Base-by-base conservation (phyloP, 805 yeast genomes). In the Candida oleophila region DNA sequence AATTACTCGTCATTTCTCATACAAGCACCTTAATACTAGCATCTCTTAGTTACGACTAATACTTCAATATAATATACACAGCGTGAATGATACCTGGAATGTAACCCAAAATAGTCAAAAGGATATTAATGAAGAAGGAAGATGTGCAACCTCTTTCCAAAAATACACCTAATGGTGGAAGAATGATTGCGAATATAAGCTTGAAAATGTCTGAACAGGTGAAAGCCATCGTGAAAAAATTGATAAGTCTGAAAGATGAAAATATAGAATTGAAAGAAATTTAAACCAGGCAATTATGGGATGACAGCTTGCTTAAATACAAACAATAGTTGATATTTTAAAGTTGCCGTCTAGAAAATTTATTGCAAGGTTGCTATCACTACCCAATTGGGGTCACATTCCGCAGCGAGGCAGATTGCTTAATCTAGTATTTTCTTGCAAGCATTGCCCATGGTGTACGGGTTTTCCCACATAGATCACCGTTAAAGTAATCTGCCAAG, bases 11-110 rank as follows among this genome's bases (percentile, higher is more conserved):
- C n/a, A n/a, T n/a, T n/a, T n/a, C n/a, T n/a, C n/a, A n/a, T n/a
- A n/a, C n/a, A n/a, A n/a, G n/a, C n/a, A n/a, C n/a, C n/a, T n/a
- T n/a, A n/a, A 15, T 34, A 18, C 8, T 15, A 34, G 38, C 5
- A 18, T 34, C 38, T 34, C 12, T 15, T 14, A 34, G 12, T 8
- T 18, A 34, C 38, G 22, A 39, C 47, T 49, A 64, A 49, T 68
- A 62, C 55, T 54, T 63, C 46, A 68, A 53, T 37, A 81, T 79
- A 41, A 83, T 69, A 57, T 78, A 83, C 42, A 83, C 66, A 3
- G 89, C 83, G 56, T 84, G 89, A 14, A 84, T 60, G 43, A 83
- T 75, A 49, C 88, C 95, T 2, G 96, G 96, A 52, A 87, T 67
- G 66, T 82, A 87, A 36, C 91, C 94, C 48, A 88, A 73, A 51